Conservation (phyloP, 2,329 filamentous ascomycete species). For the Colletotrichum cereale region DNA sequence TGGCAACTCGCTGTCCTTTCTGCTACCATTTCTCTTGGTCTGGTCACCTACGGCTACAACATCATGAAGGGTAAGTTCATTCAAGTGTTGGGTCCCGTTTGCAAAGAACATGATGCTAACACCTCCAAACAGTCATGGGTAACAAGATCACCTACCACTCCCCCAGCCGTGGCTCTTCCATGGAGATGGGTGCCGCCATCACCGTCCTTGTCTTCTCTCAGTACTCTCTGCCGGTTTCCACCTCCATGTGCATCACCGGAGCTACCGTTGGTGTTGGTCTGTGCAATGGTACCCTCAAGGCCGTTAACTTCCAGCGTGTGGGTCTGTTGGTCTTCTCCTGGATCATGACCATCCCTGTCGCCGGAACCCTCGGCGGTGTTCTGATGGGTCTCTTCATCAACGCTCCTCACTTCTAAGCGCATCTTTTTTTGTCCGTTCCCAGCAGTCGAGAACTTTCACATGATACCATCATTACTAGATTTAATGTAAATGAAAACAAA, state of each 20-base stretch:
- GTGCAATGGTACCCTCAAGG: constrained; percentile 78
- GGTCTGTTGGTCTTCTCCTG: constrained; percentile 75
- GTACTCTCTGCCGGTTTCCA: constrained; percentile 81
- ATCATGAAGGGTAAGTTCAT: constrained; percentile 78
- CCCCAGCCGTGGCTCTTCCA: constrained; percentile 70
- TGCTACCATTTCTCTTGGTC: constrained; percentile 72
- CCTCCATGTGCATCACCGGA: constrained; percentile 84
- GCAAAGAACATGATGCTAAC: constrained; percentile 41
- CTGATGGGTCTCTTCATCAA: constrained; percentile 57
- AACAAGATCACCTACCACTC: constrained; percentile 83
- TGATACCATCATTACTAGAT: constrained; percentile 22
- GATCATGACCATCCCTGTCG: constrained; percentile 64
- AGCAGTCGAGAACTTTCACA: neutral
- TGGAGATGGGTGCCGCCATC: constrained; percentile 85
- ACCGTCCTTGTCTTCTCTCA: constrained; percentile 83
- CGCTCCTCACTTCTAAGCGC: constrained; percentile 47
- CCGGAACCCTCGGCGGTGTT: constrained; percentile 55
- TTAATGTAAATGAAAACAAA: constrained; percentile 29
- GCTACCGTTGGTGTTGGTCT: constrained; percentile 83
- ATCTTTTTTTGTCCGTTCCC: neutral
- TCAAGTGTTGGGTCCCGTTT: neutral
- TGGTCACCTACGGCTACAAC: constrained; percentile 84
- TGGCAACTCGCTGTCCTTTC: constrained; percentile 83
- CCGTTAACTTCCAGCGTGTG: constrained; percentile 82
- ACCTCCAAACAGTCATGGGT: constrained; percentile 76